Conservation (phyloP, 1,284 basidiomycete genomes). For the Pascua sp. region DNA sequence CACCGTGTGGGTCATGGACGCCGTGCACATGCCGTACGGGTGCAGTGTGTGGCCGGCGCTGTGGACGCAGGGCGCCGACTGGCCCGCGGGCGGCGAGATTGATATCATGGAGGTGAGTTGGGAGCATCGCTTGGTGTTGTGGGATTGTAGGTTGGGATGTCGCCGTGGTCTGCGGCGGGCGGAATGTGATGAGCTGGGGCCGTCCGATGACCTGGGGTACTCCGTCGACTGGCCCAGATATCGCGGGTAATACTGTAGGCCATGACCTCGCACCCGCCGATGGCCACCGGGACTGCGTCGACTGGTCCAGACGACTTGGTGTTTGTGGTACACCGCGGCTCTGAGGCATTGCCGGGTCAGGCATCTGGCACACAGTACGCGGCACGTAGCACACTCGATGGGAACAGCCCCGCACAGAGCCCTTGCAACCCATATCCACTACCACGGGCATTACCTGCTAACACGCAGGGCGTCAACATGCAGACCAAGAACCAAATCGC, state of each 20-base stretch:
- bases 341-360: no score
- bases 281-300: no score
- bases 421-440: slow-evolving; percentile 15
- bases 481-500: slow-evolving; percentile 42
- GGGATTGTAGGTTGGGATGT: no score
- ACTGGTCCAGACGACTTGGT: no score
- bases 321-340: no score
- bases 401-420: background rate
- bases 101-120: slow-evolving; percentile 29
- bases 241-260: no score
- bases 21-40: slow-evolving; percentile 61
- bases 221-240: no score
- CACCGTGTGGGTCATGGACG: slow-evolving; percentile 54
- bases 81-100: slow-evolving; percentile 43
- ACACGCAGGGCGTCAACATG: slow-evolving; percentile 31
- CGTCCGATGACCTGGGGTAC: no score
- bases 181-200: no score
- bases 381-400: background rate
- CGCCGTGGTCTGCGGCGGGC: no score
- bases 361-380: no score
- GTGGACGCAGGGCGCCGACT: slow-evolving; percentile 37
- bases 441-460: background rate
- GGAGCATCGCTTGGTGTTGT: background rate
- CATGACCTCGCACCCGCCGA: no score
- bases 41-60: slow-evolving; percentile 39